Evolutionary conservation across 805 yeast genomes (phyloP).

Genomic region (Zygotorulaspora danielsina): DNA sequence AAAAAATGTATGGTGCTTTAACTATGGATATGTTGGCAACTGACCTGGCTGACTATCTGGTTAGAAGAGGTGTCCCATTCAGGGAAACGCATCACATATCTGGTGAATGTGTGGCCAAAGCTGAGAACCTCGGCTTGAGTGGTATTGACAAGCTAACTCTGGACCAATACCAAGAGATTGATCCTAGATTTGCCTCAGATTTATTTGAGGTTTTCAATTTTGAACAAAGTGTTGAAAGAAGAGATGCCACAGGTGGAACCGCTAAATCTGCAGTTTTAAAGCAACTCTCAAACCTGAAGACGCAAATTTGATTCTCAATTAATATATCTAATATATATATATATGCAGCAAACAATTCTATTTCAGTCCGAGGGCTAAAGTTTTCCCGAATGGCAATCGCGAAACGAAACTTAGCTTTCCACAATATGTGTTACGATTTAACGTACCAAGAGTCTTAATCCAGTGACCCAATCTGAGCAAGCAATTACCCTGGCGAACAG

Average conservation of each 20-base stretch:
- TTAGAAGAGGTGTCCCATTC: conserved; percentile 96
- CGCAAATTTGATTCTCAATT: conserved; percentile 21
- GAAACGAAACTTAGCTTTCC: conserved; percentile 24
- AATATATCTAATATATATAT: not conserved
- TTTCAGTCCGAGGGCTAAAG: conserved; percentile 3
- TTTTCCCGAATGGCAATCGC: conserved; percentile 5
- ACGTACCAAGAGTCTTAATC: conserved; percentile 17
- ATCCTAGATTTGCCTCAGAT: conserved; percentile 72
- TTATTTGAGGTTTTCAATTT: conserved; percentile 84
- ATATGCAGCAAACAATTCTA: not conserved
- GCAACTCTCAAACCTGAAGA: conserved; percentile 49
- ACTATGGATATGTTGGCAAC: conserved; percentile 99
- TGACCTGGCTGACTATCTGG: conserved; percentile 95
- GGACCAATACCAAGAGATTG: conserved; percentile 76
- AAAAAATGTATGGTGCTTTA: conserved; percentile 78
- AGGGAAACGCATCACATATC: conserved; percentile 99
- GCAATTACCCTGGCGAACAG: conserved; percentile 22
- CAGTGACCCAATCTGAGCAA: conserved; percentile 14
- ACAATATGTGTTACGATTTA: conserved; percentile 15
- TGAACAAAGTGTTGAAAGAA: conserved; percentile 92
- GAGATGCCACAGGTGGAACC: conserved; percentile 96
- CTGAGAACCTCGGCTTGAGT: conserved; percentile 69
- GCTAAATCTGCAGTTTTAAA: conserved; percentile 83
- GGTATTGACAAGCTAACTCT: conserved; percentile 84
- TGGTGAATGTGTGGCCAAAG: conserved; percentile 91